These are phyloP conservation scores for Medicago ruthenica DNA, from an alignment of 306 rosid genomes.

Conservation along the genomic window DNA sequence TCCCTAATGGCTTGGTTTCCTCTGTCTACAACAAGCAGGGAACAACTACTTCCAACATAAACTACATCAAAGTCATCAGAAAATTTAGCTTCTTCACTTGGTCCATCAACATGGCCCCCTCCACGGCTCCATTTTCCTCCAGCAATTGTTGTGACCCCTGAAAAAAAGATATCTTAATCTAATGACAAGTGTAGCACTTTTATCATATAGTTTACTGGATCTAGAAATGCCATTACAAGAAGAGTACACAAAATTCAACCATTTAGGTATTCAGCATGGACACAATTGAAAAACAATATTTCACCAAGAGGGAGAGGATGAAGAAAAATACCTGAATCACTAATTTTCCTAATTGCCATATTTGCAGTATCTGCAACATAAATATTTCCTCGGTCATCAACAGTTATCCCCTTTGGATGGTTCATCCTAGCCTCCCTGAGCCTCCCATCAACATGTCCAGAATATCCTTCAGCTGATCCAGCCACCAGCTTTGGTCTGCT, in stretches of 20 bases:
- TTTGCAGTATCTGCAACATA: conserved; percentile 87
- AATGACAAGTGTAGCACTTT: conserved; percentile 8
- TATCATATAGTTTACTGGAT: conserved; percentile 2
- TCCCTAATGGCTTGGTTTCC: conserved; percentile 88
- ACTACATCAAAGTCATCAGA: conserved; percentile 92
- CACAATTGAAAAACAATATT: neutral
- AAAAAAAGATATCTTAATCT: neutral
- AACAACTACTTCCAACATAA: conserved; percentile 91
- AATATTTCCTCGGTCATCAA: conserved; percentile 91
- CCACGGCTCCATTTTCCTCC: conserved; percentile 87
- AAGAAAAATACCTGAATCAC: conserved; percentile 69
- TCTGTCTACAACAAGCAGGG: conserved; percentile 80
- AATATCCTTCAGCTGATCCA: conserved; percentile 86
- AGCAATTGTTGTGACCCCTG: conserved; percentile 93
- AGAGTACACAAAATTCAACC: neutral
- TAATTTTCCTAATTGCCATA: conserved; percentile 92
- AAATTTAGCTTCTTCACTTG: conserved; percentile 90
- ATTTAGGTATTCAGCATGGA: conserved; percentile 1
- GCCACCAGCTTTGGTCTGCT: conserved; percentile 84
- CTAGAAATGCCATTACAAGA: neutral
- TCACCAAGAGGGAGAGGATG: neutral
- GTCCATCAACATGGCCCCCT: conserved; percentile 87
- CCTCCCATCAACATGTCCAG: conserved; percentile 90
- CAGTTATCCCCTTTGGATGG: conserved; percentile 87
- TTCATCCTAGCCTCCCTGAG: conserved; percentile 85